Percentiles rank a stretch among this genome's conserved stretches.
Conservation (phyloP, 1,139 yeast genomes). For the Pichia sp. region DNA sequence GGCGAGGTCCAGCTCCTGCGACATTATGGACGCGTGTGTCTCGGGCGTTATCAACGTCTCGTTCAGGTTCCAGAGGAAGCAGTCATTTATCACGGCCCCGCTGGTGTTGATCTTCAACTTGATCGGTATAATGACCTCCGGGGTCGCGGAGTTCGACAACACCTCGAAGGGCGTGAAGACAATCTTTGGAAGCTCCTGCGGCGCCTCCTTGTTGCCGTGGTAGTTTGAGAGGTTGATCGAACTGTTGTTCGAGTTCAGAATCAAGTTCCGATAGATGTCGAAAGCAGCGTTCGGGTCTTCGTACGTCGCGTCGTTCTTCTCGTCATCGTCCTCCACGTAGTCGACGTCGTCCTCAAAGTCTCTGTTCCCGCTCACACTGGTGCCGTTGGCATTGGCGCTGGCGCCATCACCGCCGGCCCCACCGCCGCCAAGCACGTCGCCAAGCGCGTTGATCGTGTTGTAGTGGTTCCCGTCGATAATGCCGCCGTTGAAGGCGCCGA, state of each 20-base stretch:
- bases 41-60: constrained; percentile 79
- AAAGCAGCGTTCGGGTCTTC: constrained; percentile 24
- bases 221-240: constrained; percentile 23
- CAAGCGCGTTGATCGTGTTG: background rate
- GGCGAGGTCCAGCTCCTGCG: constrained; percentile 81
- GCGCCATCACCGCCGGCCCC: constrained; percentile 33
- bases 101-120: constrained; percentile 70
- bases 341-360: constrained; percentile 34
- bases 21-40: constrained; percentile 72
- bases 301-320: constrained; percentile 19
- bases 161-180: constrained; percentile 25
- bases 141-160: constrained; percentile 20
- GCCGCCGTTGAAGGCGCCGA: background rate
- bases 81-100: constrained; percentile 66
- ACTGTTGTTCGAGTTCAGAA: constrained; percentile 14
- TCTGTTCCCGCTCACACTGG: constrained; percentile 5
- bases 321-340: constrained; percentile 48
- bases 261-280: constrained; percentile 12
- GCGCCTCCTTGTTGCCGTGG: constrained; percentile 35
- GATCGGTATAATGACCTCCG: constrained; percentile 67
- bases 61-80: constrained; percentile 84
- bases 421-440: background rate
- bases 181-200: constrained; percentile 31
- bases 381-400: constrained; percentile 19
- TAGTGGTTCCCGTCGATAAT: background rate